Evolutionary conservation across 768 basidiomycete genomes (phyloP).

Genomic region (Leucocoprinus birnbaumii): DNA sequence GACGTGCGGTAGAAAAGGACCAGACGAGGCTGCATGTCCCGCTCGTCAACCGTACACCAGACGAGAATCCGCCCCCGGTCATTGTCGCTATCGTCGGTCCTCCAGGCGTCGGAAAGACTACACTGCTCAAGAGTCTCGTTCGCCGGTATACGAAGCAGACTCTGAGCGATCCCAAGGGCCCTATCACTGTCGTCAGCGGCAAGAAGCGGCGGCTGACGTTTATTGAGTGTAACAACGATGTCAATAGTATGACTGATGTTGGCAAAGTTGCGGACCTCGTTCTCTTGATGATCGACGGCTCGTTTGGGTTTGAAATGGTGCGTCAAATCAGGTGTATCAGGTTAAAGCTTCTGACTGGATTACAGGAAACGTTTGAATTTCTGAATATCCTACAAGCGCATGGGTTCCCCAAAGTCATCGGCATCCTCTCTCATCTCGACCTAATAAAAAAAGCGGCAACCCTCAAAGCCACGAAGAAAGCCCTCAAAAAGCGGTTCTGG

Average conservation of each 20-base stretch:
- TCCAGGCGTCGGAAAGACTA: slow-evolving; percentile 95
- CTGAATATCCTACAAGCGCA: slow-evolving; percentile 96
- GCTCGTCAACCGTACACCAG: slow-evolving; percentile 90
- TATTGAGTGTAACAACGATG: slow-evolving; percentile 95
- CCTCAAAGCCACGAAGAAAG: slow-evolving; percentile 87
- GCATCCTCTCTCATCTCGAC: slow-evolving; percentile 93
- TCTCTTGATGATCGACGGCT: slow-evolving; percentile 95
- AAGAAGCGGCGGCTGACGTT: slow-evolving; percentile 94
- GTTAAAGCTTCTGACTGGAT: background rate
- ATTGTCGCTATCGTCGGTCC: slow-evolving; percentile 95
- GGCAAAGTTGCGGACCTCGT: slow-evolving; percentile 96
- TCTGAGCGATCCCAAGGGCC: slow-evolving; percentile 84
- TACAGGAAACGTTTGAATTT: slow-evolving; percentile 97
- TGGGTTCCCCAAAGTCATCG: slow-evolving; percentile 98
- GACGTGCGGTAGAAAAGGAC: slow-evolving; percentile 89
- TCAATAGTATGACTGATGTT: slow-evolving; percentile 98
- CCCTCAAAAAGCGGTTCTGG: slow-evolving; percentile 98
- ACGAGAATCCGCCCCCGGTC: slow-evolving; percentile 88
- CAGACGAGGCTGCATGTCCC: slow-evolving; percentile 96
- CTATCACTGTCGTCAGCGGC: slow-evolving; percentile 91
- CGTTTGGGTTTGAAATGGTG: slow-evolving; percentile 99
- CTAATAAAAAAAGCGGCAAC: slow-evolving; percentile 90
- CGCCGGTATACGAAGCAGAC: slow-evolving; percentile 93
- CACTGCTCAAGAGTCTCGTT: slow-evolving; percentile 87
- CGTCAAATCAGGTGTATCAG: slow-evolving; percentile 18